Percentiles rank a stretch among this genome's conserved stretches.
Evolutionary conservation across 2,329 filamentous ascomycete genomes (phyloP).

Genomic region (Aspergillus piperis): DNA sequence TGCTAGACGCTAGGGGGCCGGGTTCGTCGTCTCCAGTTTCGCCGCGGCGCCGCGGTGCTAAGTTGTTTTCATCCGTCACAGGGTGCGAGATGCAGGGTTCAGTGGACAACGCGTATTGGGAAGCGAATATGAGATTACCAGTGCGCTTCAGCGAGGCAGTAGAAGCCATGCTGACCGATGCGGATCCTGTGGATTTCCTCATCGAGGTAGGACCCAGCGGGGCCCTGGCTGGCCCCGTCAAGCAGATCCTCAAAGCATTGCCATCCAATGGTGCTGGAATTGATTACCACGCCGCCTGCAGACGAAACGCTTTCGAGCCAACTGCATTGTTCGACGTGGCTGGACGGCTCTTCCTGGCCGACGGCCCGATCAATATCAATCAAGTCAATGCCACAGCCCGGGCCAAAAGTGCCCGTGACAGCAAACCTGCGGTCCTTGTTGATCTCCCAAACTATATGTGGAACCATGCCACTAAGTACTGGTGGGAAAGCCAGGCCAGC

Average conservation of each 20-base stretch:
- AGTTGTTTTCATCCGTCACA: constrained; percentile 13
- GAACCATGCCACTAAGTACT: constrained; percentile 27
- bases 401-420: too few species aligned
- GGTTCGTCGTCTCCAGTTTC: too few species aligned
- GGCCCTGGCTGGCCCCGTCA: constrained; percentile 6
- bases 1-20: too few species aligned
- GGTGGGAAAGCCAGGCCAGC: constrained; percentile 29
- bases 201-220: constrained; percentile 13
- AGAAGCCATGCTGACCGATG: background rate
- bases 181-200: background rate
- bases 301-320: too few species aligned
- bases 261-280: too few species aligned
- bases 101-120: constrained; percentile 7
- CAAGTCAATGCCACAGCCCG: too few species aligned
- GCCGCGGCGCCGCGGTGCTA: too few species aligned
- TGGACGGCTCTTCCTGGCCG: too few species aligned
- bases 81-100: background rate
- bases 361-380: too few species aligned
- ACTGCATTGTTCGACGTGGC: too few species aligned
- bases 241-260: background rate
- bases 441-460: constrained; percentile 32
- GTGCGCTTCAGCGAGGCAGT: constrained; percentile 9
- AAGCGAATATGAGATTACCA: constrained; percentile 2
- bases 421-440: background rate
- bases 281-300: too few species aligned